Base-by-base conservation (phyloP, 2,329 filamentous ascomycete genomes). In the Zelopaecilomyces penicillatus region DNA sequence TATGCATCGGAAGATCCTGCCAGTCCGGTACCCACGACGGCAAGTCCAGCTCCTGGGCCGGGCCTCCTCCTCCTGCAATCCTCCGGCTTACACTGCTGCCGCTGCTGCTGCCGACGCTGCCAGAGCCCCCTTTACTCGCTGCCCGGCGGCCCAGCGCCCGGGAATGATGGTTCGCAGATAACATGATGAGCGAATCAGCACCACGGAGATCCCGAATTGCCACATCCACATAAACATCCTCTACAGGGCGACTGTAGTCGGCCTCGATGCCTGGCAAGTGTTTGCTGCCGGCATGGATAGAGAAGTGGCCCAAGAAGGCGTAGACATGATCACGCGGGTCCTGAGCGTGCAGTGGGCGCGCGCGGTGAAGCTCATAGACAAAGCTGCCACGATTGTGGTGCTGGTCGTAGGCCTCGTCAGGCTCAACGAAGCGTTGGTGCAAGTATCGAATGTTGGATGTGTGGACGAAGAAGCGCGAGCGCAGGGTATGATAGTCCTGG, bases 21-120 rank as follows among this genome's bases (percentile, higher is more conserved):
- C 64, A 66, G 52, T 67, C 64, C 1, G 64, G 64, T 28, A 64
- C 63, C 64, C 64, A 67, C 0, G 62, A 61, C 1, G 64, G 64
- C 4, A 66, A 28, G 7, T 29, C 26, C 9, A 49, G 7, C 36
- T 29, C 33, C 11, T 12, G 31, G 2, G 43, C 29, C 3, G 37
- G 30, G 27, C n/a, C 19, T 8, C 41, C 41, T 40, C 7, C 19
- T 19, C 19, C 19, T 19, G 19, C 19, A 19, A 19, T 19, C 19
- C 19, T 19, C 19, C 19, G 19, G 19, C 19, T 19, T 19, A 19
- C 19, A 19, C 19, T 19, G 19, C 19, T 19, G 19, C 19, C 19
- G 19, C 19, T 45, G 4, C 46, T 48, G 5, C 19, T 19, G 19
- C 19, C 19, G 32, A 34, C 32, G 32, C 9, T 34, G 8, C 32